Evolutionary conservation across 371 early-diverging fungal species (phyloP).

Genomic region (Rhizopus delemar): DNA sequence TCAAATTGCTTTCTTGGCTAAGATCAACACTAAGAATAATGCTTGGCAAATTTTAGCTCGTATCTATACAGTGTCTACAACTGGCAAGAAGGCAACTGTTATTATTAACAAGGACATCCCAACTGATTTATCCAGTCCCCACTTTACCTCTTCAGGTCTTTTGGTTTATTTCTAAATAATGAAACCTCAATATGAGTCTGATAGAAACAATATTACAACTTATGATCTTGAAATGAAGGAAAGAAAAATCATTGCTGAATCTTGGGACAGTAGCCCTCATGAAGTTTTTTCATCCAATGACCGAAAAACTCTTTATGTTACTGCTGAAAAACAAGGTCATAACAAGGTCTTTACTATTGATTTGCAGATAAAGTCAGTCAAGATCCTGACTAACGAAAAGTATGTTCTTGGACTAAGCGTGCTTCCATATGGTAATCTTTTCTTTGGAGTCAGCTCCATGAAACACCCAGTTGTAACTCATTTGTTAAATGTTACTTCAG

Average conservation of each 20-base stretch:
- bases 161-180: conserved; percentile 79
- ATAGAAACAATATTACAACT: conserved; percentile 71
- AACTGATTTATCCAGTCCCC: conserved; percentile 68
- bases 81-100: conserved; percentile 41
- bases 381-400: conserved; percentile 55
- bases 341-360: conserved; percentile 58
- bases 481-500: conserved; percentile 31
- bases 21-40: conserved; percentile 59
- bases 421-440: conserved; percentile 37
- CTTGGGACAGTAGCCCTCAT: conserved; percentile 72
- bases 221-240: conserved; percentile 50
- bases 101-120: conserved; percentile 57
- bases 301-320: conserved; percentile 51
- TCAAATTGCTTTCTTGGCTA: conserved; percentile 71
- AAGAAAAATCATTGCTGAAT: conserved; percentile 40
- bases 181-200: conserved; percentile 73
- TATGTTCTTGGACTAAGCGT: conserved; percentile 46
- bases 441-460: conserved; percentile 51
- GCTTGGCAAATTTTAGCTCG: conserved; percentile 80
- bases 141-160: conserved; percentile 63
- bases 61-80: conserved; percentile 65
- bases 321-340: conserved; percentile 66
- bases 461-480: conserved; percentile 51
- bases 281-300: conserved; percentile 53
- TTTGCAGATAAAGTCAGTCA: conserved; percentile 44